Evolutionary conservation across 345 rosid genomes (phyloP).

Genomic region (Tarenaya hassleriana): DNA sequence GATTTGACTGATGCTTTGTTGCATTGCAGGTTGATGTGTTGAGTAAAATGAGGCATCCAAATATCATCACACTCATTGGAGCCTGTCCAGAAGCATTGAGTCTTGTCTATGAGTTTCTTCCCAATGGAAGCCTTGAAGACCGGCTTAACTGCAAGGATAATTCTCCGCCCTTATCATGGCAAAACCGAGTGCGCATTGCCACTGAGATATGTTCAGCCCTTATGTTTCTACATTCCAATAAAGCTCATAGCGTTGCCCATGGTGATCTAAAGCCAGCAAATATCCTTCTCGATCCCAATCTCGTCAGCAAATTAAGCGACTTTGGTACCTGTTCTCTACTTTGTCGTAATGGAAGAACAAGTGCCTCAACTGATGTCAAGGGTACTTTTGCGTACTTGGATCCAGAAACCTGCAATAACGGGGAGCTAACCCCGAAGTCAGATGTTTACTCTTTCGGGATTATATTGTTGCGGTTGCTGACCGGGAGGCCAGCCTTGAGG

Average conservation of each 20-base stretch:
- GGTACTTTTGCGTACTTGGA: constrained; percentile 73
- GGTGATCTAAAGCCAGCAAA: constrained; percentile 88
- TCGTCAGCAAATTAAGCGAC: constrained; percentile 75
- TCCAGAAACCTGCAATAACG: constrained; percentile 61
- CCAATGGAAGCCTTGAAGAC: constrained; percentile 95
- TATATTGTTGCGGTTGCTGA: constrained; percentile 61
- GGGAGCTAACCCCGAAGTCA: constrained; percentile 79
- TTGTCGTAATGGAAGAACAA: constrained; percentile 28
- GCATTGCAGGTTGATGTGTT: constrained; percentile 63
- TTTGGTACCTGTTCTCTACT: constrained; percentile 69
- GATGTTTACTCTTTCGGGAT: constrained; percentile 88
- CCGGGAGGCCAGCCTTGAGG: constrained; percentile 62
- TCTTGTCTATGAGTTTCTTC: constrained; percentile 77
- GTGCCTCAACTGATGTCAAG: constrained; percentile 54
- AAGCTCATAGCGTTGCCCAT: constrained; percentile 75
- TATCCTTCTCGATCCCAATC: constrained; percentile 70
- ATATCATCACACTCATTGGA: constrained; percentile 78
- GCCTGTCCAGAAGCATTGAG: constrained; percentile 82
- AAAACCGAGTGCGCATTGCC: constrained; percentile 71
- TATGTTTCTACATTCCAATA: constrained; percentile 76
- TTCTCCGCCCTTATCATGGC: constrained; percentile 84
- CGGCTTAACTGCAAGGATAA: constrained; percentile 69
- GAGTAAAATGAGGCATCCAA: constrained; percentile 84
- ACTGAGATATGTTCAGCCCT: constrained; percentile 78
- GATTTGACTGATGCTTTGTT: constrained; percentile 21